Conservation (phyloP, 2,329 filamentous ascomycete genomes). For the Remersonia thermophila region DNA sequence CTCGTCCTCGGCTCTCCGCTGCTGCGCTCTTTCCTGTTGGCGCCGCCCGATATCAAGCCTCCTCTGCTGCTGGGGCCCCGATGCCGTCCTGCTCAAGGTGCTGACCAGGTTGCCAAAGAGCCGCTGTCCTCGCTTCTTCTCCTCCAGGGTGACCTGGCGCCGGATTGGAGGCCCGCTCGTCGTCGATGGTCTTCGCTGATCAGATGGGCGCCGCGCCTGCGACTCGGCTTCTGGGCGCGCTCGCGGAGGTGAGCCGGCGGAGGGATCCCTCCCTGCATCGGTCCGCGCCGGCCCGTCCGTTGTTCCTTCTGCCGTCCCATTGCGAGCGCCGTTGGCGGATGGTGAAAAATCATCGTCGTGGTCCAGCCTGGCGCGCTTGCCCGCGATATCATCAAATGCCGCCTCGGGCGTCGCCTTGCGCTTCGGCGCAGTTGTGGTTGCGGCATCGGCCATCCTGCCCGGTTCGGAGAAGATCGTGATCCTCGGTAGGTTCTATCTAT, state of each 20-base stretch:
- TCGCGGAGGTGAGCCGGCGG: background rate
- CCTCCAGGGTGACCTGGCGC: slow-evolving; percentile 47
- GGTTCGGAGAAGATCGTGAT: background rate
- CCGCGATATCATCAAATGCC: slow-evolving; percentile 1
- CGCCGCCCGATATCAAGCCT: slow-evolving; percentile 72
- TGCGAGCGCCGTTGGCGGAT: background rate
- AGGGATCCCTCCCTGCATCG: too few relatives aligned
- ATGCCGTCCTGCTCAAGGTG: slow-evolving; percentile 62
- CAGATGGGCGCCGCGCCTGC: slow-evolving; percentile 2
- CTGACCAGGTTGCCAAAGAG: slow-evolving; percentile 74
- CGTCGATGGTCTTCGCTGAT: slow-evolving; percentile 4
- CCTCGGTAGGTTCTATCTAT: too few relatives aligned
- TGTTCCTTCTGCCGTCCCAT: background rate
- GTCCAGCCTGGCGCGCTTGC: slow-evolving; percentile 13
- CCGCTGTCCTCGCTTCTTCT: slow-evolving; percentile 72
- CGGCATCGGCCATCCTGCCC: slow-evolving; percentile 4
- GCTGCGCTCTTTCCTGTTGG: slow-evolving; percentile 63
- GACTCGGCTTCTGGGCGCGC: background rate
- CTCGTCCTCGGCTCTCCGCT: slow-evolving; percentile 60
- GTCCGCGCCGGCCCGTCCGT: background rate
- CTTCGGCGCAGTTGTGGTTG: slow-evolving; percentile 8
- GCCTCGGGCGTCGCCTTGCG: slow-evolving; percentile 14
- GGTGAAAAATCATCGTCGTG: background rate
- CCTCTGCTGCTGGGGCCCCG: slow-evolving; percentile 50
- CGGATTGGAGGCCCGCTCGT: slow-evolving; percentile 20